phyloP scores from a whole-genome alignment of 1,139 yeast genomes.

The Spathaspora sp. region DNA sequence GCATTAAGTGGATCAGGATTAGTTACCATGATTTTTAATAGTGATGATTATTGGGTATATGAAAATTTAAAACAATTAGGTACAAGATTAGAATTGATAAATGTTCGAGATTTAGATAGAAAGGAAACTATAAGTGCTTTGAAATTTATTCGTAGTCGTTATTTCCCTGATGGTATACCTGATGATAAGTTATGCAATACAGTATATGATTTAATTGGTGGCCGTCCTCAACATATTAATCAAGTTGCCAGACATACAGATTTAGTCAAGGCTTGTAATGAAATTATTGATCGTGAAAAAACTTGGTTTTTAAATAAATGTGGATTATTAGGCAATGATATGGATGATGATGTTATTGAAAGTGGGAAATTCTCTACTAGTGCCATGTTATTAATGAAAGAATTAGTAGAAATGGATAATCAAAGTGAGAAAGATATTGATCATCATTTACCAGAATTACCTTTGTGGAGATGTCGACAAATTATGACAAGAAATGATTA shows the following conservation, averaged over 20 bases:
- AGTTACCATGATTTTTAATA: constrained; percentile 72
- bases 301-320: constrained; percentile 87
- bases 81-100: constrained; percentile 71
- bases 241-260: constrained; percentile 70
- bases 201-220: constrained; percentile 74
- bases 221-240: constrained; percentile 79
- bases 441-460: constrained; percentile 68
- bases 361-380: constrained; percentile 75
- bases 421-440: constrained; percentile 27
- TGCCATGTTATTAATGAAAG: constrained; percentile 75
- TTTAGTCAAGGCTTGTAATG: constrained; percentile 63
- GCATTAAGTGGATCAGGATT: constrained; percentile 73
- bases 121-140: constrained; percentile 58
- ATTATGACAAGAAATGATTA: constrained; percentile 84
- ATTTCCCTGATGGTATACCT: constrained; percentile 39
- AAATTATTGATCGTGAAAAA: constrained; percentile 73
- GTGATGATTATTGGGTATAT: constrained; percentile 87
- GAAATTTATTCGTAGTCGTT: constrained; percentile 49
- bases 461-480: constrained; percentile 82
- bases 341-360: constrained; percentile 92
- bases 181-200: constrained; percentile 45
- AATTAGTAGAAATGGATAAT: constrained; percentile 68
- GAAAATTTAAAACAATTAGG: constrained; percentile 73
- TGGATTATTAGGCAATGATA: constrained; percentile 69
- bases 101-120: constrained; percentile 65